Percentiles rank a stretch among this genome's conserved stretches.
Conservation (phyloP, 768 basidiomycete genomes). For the Wakefieldia striispora region DNA sequence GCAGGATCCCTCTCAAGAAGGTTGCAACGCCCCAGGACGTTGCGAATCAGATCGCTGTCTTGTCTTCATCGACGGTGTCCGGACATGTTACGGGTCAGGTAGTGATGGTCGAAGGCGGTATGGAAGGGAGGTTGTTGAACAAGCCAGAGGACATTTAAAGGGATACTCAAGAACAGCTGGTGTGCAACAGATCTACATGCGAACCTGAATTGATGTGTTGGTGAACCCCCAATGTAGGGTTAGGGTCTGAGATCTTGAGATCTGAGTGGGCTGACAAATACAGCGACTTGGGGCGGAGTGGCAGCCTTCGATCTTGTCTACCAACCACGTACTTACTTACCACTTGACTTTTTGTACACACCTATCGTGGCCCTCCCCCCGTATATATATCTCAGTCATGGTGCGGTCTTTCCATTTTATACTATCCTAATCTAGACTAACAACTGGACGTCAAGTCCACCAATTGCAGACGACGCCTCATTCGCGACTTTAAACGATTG, state of each 20-base stretch:
- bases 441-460: slow-evolving; percentile 61
- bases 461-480: slow-evolving; percentile 90
- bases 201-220: no score
- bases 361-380: neutral
- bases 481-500: slow-evolving; percentile 96
- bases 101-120: slow-evolving; percentile 71
- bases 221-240: slow-evolving; percentile 16
- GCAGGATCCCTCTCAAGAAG: slow-evolving; percentile 69
- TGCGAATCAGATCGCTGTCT: slow-evolving; percentile 59
- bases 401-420: slow-evolving; percentile 8
- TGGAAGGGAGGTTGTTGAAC: slow-evolving; percentile 68
- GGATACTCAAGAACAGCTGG: no score
- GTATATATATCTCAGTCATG: slow-evolving; percentile 13
- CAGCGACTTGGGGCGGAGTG: neutral
- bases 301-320: neutral
- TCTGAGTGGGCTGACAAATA: slow-evolving; percentile 23
- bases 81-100: slow-evolving; percentile 72
- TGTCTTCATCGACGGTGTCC: slow-evolving; percentile 60
- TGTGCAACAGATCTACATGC: no score
- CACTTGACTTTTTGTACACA: neutral
- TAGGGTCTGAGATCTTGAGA: slow-evolving; percentile 19
- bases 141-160: slow-evolving; percentile 33
- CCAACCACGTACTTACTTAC: no score
- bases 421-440: neutral
- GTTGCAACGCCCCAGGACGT: slow-evolving; percentile 61